Conservation (phyloP, 495 filamentous ascomycete species). For the Neurospora terricola region DNA sequence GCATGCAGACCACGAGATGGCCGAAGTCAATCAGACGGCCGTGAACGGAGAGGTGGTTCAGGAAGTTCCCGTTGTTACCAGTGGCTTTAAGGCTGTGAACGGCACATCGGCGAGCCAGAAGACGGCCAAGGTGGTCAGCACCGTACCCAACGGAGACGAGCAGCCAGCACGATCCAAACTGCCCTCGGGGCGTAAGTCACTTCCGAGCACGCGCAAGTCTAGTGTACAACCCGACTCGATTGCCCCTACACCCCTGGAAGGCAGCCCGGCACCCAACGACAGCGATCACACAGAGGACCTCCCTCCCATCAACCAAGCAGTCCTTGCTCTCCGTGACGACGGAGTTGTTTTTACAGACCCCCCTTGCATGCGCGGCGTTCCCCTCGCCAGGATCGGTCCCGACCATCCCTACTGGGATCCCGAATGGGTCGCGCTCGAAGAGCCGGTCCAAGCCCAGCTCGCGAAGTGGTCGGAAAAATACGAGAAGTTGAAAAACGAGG, state of each 20-base stretch:
- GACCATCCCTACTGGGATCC: slow-evolving; percentile 37
- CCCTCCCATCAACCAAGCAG: slow-evolving; percentile 29
- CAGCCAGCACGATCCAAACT: background rate
- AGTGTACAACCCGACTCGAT: background rate
- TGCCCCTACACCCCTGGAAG: slow-evolving; percentile 6
- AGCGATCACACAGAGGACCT: slow-evolving; percentile 3
- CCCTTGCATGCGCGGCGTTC: slow-evolving; percentile 32
- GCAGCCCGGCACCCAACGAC: slow-evolving; percentile 9
- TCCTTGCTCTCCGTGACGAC: slow-evolving; percentile 28
- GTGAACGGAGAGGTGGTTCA: background rate
- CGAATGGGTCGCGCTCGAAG: slow-evolving; percentile 29
- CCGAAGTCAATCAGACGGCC: background rate
- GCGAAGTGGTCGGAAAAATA: slow-evolving; percentile 29
- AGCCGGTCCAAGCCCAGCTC: slow-evolving; percentile 19
- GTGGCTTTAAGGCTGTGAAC: slow-evolving; percentile 21
- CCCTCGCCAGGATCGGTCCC: slow-evolving; percentile 31
- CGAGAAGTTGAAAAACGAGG: slow-evolving; percentile 12
- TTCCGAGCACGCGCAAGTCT: slow-evolving; percentile 10
- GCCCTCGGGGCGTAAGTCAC: slow-evolving; percentile 12
- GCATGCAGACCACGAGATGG: slow-evolving; percentile 1
- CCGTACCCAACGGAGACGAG: background rate
- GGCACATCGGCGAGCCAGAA: background rate
- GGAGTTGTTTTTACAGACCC: slow-evolving; percentile 30
- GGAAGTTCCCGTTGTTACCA: background rate
- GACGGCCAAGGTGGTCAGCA: background rate